phyloP scores from a whole-genome alignment of 176 grass and related monocot genomes.

The Rhynchospora pubera region DNA sequence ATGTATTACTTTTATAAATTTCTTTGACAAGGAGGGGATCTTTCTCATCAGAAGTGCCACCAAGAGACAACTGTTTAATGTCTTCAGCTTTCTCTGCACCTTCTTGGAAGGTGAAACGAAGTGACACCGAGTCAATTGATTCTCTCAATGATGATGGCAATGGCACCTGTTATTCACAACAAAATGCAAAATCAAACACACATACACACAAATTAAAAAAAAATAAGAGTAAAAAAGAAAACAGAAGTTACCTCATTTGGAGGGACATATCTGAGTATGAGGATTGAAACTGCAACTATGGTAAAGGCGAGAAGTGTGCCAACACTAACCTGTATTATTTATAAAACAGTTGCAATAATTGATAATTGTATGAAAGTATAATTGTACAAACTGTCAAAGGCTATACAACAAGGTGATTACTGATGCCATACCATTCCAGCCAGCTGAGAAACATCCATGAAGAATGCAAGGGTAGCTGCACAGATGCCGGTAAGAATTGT shows the following conservation, averaged over 20 bases:
- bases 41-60: slow-evolving; percentile 38
- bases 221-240: not conserved
- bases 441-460: slow-evolving; percentile 95
- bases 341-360: not conserved
- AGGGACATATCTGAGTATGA: slow-evolving; percentile 98
- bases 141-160: slow-evolving; percentile 53
- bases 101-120: slow-evolving; percentile 35
- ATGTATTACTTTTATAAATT: slow-evolving; percentile 38
- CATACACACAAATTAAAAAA: not conserved
- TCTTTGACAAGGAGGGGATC: slow-evolving; percentile 57
- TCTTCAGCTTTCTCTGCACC: slow-evolving; percentile 27
- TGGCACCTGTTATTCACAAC: slow-evolving; percentile 29
- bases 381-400: slow-evolving; percentile 1
- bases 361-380: no score
- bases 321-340: slow-evolving; percentile 77
- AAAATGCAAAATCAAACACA: not conserved
- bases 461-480: slow-evolving; percentile 63
- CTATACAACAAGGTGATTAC: not conserved
- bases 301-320: slow-evolving; percentile 96
- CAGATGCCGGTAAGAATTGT: slow-evolving; percentile 69
- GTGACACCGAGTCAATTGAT: slow-evolving; percentile 46
- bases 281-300: slow-evolving; percentile 78
- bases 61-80: slow-evolving; percentile 16
- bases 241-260: slow-evolving; percentile 38
- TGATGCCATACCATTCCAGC: slow-evolving; percentile 88